Evolutionary conservation across 768 basidiomycete genomes (phyloP), one percentile per base, ranked within the genome.

Genomic region (Termitomyces bulborhizus): DNA sequence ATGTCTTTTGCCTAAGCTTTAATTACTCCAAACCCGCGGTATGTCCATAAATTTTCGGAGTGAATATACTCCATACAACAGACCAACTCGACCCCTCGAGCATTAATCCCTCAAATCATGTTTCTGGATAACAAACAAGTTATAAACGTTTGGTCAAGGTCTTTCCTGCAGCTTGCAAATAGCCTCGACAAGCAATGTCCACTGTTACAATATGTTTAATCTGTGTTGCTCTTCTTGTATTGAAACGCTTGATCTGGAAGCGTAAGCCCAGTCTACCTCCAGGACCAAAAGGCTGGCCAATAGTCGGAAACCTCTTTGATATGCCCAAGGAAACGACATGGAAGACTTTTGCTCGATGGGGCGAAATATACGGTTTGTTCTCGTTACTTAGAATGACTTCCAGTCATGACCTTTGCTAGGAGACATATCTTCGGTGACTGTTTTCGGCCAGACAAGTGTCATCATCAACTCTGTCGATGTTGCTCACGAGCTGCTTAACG

Each of bases 401-500:
- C 4, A 7, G n/a, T 4, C n/a, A 8, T 40, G n/a, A 40, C 3
- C n/a, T 40, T 40, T 3, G n/a, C 2, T 11, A 49, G 48, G 48
- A 0, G 4, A 18, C 13, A 36, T 39, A 26, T 45, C 44, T 21
- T 46, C 39, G 9, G 32, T 39, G 44, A 49, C 37, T 11, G 57
- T 73, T 13, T 69, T 81, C 13, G 78, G 73, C 3, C 78, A 80
- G 54, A 71, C 70, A 42, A 70, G 79, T 40, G 44, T 82, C 34
- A 62, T 82, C 50, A 29, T 82, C 27, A 82, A 79, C 61, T 73
- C 70, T 0, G 61, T 57, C 6, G 61, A 73, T 26, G 53, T 61
- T 1, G 79, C 80, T 3, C 61, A 69, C n/a, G 76, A 80, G 29
- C 68, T 82, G 67, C 74, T 83, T 26, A 76, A 82, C 34, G 76